phyloP scores from a whole-genome alignment of 192 early-diverging fungal species.

The Backusella psychrophila region DNA sequence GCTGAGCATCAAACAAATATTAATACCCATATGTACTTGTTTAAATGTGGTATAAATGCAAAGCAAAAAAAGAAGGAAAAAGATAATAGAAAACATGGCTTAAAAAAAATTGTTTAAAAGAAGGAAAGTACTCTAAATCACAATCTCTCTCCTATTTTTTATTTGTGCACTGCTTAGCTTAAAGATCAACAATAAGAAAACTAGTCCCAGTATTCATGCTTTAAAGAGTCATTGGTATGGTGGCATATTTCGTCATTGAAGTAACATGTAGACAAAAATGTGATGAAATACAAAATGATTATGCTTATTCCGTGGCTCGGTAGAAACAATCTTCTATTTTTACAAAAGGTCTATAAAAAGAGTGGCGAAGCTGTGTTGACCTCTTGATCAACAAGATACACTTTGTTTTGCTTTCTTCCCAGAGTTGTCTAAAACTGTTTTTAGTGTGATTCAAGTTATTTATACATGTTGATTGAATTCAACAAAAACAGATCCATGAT shows the following conservation, averaged over 20 bases:
- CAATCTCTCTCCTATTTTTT: neutral
- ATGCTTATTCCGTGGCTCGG: neutral
- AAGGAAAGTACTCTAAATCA: too few species aligned
- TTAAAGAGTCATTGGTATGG: neutral
- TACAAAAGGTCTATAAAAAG: neutral
- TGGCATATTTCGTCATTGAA: conserved; percentile 1
- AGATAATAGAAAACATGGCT: too few species aligned
- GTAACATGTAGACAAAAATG: neutral
- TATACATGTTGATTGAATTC: neutral
- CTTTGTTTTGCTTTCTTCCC: neutral
- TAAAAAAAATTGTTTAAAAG: too few species aligned
- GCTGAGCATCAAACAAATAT: neutral
- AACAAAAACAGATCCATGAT: neutral
- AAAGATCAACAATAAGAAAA: neutral
- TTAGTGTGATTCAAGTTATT: neutral
- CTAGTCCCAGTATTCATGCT: neutral
- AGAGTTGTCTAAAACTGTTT: neutral
- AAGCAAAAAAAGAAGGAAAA: too few species aligned
- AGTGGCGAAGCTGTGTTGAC: neutral
- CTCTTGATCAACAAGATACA: neutral
- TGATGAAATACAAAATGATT: neutral
- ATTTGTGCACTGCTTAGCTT: neutral
- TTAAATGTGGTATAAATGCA: too few species aligned
- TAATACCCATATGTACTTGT: neutral
- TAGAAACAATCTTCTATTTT: neutral